Conservation (phyloP, 805 yeast genomes). For the Candida arabinofermentans region DNA sequence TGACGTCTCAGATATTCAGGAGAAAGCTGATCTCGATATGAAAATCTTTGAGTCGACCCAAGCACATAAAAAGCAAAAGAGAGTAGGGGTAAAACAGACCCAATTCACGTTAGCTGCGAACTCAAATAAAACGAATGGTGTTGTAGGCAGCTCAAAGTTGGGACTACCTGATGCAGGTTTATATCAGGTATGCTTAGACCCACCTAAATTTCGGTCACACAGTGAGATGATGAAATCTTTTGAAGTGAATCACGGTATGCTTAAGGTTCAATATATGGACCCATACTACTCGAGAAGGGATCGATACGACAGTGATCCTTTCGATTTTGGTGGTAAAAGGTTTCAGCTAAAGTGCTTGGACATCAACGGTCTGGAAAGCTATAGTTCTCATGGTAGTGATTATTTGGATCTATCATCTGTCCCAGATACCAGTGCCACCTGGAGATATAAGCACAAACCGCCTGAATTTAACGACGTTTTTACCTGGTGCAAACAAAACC, state of each 20-base stretch:
- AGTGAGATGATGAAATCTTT: conserved; percentile 30
- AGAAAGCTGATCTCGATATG: conserved; percentile 9
- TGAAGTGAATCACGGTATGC: conserved; percentile 38
- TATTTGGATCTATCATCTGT: too few species aligned
- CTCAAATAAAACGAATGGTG: too few species aligned
- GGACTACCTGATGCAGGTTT: conserved; percentile 4
- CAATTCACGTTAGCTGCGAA: too few species aligned
- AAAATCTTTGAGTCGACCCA: conserved; percentile 16
- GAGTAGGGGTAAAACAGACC: too few species aligned
- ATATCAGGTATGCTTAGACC: conserved; percentile 9
- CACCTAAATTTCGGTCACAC: conserved; percentile 16
- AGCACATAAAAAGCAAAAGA: neutral
- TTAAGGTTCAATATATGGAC: conserved; percentile 51
- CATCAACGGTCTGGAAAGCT: conserved; percentile 19
- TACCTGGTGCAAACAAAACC: conserved; percentile 29
- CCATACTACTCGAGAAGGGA: conserved; percentile 56
- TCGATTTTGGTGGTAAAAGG: conserved; percentile 64
- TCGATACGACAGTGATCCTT: conserved; percentile 53
- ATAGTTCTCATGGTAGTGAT: too few species aligned
- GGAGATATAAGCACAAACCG: conserved; percentile 35
- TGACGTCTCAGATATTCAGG: neutral
- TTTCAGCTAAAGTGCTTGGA: conserved; percentile 44
- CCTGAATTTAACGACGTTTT: conserved; percentile 43
- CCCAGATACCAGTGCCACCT: conserved; percentile 25
- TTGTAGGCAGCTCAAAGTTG: too few species aligned